A percentile compares a stretch with the other conserved stretches of the same genome.
These are phyloP conservation scores for Acidomyces sp. DNA, from an alignment of 495 filamentous ascomycete genomes.

Conservation along the genomic window DNA sequence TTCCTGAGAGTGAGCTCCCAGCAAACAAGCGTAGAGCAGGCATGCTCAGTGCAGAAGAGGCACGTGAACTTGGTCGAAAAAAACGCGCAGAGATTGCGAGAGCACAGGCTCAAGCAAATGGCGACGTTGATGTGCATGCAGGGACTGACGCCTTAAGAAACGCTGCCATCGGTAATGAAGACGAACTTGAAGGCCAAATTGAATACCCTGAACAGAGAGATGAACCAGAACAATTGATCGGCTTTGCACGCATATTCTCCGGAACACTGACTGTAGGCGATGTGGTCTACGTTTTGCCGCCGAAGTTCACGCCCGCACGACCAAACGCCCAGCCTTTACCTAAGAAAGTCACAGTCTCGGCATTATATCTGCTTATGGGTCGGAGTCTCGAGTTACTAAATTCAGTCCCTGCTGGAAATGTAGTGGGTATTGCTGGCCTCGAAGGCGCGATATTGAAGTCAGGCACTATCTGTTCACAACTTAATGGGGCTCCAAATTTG, in stretches of 20 bases:
- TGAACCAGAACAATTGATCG: constrained; percentile 71
- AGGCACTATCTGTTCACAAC: constrained; percentile 79
- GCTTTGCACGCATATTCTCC: constrained; percentile 87
- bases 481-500: constrained; percentile 82
- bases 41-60: constrained; percentile 74
- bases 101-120: constrained; percentile 48
- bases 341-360: constrained; percentile 69
- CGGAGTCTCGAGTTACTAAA: constrained; percentile 68
- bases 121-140: constrained; percentile 20
- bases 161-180: constrained; percentile 35
- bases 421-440: constrained; percentile 90
- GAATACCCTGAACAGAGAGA: constrained; percentile 26
- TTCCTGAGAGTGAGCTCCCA: constrained; percentile 79
- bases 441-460: constrained; percentile 88
- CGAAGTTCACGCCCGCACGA: constrained; percentile 75
- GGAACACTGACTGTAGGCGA: constrained; percentile 84
- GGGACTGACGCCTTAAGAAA: constrained; percentile 44
- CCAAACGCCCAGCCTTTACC: constrained; percentile 67
- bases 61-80: constrained; percentile 69
- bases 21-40: constrained; percentile 61
- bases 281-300: constrained; percentile 74
- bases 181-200: constrained; percentile 20
- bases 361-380: constrained; percentile 94
- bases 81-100: constrained; percentile 78
- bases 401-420: constrained; percentile 81